Evolutionary conservation across 169 alveolate genomes (phyloP), one percentile per base, ranked within the genome.

Genomic region (Amoebophrya sp.): DNA sequence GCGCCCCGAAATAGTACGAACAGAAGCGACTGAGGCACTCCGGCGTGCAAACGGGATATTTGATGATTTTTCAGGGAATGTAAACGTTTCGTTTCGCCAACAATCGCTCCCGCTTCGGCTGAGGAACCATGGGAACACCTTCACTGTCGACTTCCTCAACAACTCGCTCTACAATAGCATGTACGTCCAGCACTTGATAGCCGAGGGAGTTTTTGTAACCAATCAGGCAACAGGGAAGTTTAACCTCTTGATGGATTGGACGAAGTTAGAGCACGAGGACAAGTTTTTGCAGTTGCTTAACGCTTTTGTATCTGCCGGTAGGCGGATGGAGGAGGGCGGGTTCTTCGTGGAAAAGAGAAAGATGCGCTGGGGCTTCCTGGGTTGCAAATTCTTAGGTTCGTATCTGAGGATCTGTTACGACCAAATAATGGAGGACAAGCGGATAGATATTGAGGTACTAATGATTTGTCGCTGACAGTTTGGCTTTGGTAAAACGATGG

Each of bases 351-450:
- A 65, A 36, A 65, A 65, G 83, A 26, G 26, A 26, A 6, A 65
- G 36, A 12, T 6, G 83, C 83, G 26, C 38, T 65, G 0, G 3
- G 2, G 3, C 36, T 10, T 6, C 38, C 36, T 65, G 36, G 83
- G 39, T 29, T 1, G 26, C 10, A 65, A 26, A 36, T 65, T 65
- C 26, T 6, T 26, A 10, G 2, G 2, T 10, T 26, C 38, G 3
- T 65, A 65, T 18, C 2, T 65, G n/a, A 12, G 83, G 1, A 65
- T 65, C 83, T 65, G 83, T 36, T 65, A 65, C 83, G 83, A 65
- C 83, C 83, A 65, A 26, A 65, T 65, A 29, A 65, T 65, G 83
- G 83, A 65, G 26, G 83, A 65, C 26, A 65, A 65, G 83, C 83
- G 83, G 83, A 65, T 65, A 26, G 83, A 65, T 18, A 47, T 47